A percentile compares a stretch with the other conserved stretches of the same genome.
phyloP scores from a whole-genome alignment of 148 eudicot genomes.

The Fallopia convolvulus region DNA sequence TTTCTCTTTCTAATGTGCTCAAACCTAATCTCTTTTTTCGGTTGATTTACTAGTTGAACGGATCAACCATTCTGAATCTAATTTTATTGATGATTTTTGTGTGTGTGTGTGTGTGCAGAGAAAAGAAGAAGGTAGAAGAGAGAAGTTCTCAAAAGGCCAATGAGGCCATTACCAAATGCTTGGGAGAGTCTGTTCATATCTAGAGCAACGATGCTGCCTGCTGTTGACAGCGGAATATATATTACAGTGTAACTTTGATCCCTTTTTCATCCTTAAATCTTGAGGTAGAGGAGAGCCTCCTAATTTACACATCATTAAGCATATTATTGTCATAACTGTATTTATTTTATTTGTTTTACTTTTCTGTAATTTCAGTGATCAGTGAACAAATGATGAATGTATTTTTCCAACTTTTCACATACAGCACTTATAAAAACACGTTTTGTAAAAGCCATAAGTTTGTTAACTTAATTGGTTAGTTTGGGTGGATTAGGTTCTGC shows the following conservation, averaged over 20 bases:
- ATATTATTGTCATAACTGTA: conserved; percentile 2
- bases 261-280: not conserved
- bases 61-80: not conserved
- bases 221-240: conserved; percentile 1
- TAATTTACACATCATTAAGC: conserved; percentile 6
- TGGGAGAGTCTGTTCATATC: conserved; percentile 10
- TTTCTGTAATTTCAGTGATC: not conserved
- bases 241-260: not conserved
- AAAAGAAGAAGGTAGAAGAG: conserved; percentile 59
- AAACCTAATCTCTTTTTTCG: not conserved
- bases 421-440: not conserved
- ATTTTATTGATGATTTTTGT: not conserved
- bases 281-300: conserved; percentile 12
- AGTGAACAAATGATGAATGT: not conserved
- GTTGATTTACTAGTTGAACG: too few species aligned
- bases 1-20: too few species aligned
- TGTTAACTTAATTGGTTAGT: not conserved
- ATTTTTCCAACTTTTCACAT: not conserved
- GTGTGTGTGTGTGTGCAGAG: conserved; percentile 33
- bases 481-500: not conserved
- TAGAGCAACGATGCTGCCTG: conserved; percentile 9
- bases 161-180: conserved; percentile 31
- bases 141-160: conserved; percentile 48
- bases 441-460: not conserved
- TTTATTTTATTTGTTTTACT: conserved; percentile 3